Conservation (phyloP, 352 stramenopile species). For the Phytophthora cryptogea region DNA sequence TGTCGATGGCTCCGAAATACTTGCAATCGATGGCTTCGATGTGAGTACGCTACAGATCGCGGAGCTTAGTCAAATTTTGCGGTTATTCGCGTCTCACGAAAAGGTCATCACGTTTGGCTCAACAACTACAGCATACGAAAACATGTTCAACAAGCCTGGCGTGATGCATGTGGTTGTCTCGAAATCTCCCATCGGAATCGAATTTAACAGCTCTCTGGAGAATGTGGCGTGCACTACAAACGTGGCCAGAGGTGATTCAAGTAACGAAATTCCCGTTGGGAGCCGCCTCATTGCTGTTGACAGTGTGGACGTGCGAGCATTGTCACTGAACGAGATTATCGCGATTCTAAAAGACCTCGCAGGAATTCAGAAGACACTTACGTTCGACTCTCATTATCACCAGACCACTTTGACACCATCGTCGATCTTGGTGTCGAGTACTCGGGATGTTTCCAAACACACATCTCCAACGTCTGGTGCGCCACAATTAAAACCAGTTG, state of each 20-base stretch:
- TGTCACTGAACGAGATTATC: conserved; percentile 42
- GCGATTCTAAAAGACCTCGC: conserved; percentile 39
- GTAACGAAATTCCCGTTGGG: conserved; percentile 36
- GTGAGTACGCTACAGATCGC: conserved; percentile 38
- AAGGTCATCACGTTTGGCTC: conserved; percentile 70
- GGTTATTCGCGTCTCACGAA: conserved; percentile 39
- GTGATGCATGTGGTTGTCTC: conserved; percentile 26
- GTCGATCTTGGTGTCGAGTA: neutral
- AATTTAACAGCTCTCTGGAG: conserved; percentile 34
- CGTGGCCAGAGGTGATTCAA: conserved; percentile 10
- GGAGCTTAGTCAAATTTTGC: conserved; percentile 45
- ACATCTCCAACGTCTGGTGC: neutral
- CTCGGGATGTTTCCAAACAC: neutral
- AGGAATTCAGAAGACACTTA: conserved; percentile 28
- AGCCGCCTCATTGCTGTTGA: conserved; percentile 61
- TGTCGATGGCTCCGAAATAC: conserved; percentile 49
- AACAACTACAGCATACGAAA: conserved; percentile 36
- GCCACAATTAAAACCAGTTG: conserved; percentile 1
- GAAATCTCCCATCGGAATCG: conserved; percentile 33
- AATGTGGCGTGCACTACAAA: conserved; percentile 14
- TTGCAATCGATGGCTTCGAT: conserved; percentile 58
- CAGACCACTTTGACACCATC: neutral
- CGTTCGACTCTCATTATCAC: conserved; percentile 40
- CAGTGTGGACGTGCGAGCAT: conserved; percentile 41
- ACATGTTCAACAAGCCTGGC: conserved; percentile 33